Base-by-base conservation (phyloP, 345 rosid genomes). In the Populus nigra region DNA sequence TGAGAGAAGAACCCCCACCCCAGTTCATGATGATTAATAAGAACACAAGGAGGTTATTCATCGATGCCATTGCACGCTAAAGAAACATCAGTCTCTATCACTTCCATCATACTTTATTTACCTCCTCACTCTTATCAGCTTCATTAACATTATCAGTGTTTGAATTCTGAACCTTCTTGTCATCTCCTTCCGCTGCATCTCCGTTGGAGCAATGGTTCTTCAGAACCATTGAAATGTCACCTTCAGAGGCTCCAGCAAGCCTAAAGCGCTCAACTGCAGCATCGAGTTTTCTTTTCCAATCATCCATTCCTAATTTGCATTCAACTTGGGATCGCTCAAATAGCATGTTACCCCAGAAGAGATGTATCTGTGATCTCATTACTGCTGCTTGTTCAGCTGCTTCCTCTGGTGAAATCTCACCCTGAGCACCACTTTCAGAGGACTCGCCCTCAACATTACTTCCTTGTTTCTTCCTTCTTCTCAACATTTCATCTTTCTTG, bases 271-370 rank as follows among this genome's bases (percentile, higher is more conserved):
- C 94, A 63, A 90, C 92, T 2, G 99, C 96, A 27, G 90, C 82
- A 71, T 91, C 98, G 1, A 96, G 89, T 74, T 90, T 89, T 62
- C 88, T 84, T 79, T 92, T 87, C 98, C 98, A 96, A 72, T 94
- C 92, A 63, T 68, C 83, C 77, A 85, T 69, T 45, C 93, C 91
- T 61, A 96, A 77, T 82, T 93, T 96, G 92, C 95, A 88, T 84
- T 92, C 99, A n/a, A 93, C 95, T 84, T 93, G 99, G 22, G 99
- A 96, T 82, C 97, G 88, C 82, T 96, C 99, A 72, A 93, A 93
- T 33, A 93, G 86, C 96, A 96, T 88, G 81, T 96, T 96, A 8
- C 99, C 99, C 99, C 99, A 96, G 83, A 96, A 96, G 27, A 96
- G 90, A 85, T 96, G 99, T 80, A 96, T 96, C 86, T 96, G 99